phyloP scores from a whole-genome alignment of 805 yeast genomes.

The Naumovozyma baii region DNA sequence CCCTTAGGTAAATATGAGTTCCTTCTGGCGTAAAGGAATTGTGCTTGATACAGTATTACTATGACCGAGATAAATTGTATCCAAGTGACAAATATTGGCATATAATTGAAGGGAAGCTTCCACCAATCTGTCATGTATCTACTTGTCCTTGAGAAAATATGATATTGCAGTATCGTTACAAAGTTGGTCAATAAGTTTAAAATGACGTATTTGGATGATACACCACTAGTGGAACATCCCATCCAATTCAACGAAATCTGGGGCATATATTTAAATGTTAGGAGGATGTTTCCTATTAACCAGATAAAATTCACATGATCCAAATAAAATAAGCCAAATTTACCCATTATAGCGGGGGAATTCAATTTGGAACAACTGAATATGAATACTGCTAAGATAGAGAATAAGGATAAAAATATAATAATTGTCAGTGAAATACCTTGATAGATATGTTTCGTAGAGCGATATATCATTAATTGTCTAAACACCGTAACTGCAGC shows the following conservation, averaged over 20 bases:
- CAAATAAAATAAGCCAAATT: conserved; percentile 28
- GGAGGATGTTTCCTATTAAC: conserved; percentile 26
- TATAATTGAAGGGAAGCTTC: conserved; percentile 17
- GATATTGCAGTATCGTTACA: not conserved
- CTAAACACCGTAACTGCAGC: conserved; percentile 10
- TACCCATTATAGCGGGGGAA: conserved; percentile 16
- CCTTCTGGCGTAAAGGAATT: conserved; percentile 14
- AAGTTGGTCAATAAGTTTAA: not conserved
- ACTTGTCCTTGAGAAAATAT: too few relatives aligned
- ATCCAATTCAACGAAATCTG: conserved; percentile 36
- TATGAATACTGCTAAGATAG: conserved; percentile 8
- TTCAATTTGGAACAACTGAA: conserved; percentile 14
- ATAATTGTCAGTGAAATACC: conserved; percentile 24
- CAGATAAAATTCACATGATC: conserved; percentile 37
- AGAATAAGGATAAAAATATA: not conserved
- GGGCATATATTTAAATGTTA: conserved; percentile 30
- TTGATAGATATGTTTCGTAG: conserved; percentile 32
- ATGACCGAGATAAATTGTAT: conserved; percentile 12
- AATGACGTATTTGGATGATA: conserved; percentile 20
- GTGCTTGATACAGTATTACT: conserved; percentile 22
- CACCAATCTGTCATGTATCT: conserved; percentile 6
- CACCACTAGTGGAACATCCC: conserved; percentile 26
- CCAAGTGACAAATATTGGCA: conserved; percentile 12
- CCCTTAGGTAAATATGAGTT: conserved; percentile 16
- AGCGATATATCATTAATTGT: conserved; percentile 24